Percentiles rank a stretch among this genome's conserved stretches.
Conservation (phyloP, 2,329 filamentous ascomycete species). For the Lecanicillium sp. region DNA sequence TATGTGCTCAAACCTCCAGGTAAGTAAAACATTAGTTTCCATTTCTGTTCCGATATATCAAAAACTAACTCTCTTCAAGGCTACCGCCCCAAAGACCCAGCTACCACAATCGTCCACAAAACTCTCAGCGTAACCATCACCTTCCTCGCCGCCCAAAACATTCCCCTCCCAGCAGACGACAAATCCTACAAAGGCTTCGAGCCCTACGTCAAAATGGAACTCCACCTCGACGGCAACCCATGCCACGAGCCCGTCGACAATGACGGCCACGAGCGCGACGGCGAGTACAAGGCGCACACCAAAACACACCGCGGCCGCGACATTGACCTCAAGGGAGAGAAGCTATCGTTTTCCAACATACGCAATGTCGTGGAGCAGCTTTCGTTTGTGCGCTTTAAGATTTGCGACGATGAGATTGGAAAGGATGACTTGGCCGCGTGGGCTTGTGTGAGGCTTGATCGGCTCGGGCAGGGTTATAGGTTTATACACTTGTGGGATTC, state of each 20-base stretch:
- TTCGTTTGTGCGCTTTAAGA: slow-evolving; percentile 71
- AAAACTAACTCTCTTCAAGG: slow-evolving; percentile 11
- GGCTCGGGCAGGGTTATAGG: slow-evolving; percentile 65
- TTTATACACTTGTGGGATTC: slow-evolving; percentile 69
- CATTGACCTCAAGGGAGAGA: slow-evolving; percentile 54
- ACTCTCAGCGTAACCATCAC: slow-evolving; percentile 64
- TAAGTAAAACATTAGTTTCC: slow-evolving; percentile 15
- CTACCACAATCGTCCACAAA: slow-evolving; percentile 24
- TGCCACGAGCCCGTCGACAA: slow-evolving; percentile 30
- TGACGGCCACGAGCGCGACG: slow-evolving; percentile 28
- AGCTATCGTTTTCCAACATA: slow-evolving; percentile 47
- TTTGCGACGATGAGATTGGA: slow-evolving; percentile 78
- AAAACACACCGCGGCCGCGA: slow-evolving; percentile 48
- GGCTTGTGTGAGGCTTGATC: slow-evolving; percentile 80
- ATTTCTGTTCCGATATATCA: background rate
- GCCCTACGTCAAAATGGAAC: slow-evolving; percentile 75
- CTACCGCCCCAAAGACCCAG: slow-evolving; percentile 14
- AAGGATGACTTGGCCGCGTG: slow-evolving; percentile 75
- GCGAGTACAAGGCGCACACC: slow-evolving; percentile 50
- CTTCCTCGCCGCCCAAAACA: slow-evolving; percentile 66
- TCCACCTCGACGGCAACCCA: slow-evolving; percentile 66
- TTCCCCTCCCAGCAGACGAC: slow-evolving; percentile 54
- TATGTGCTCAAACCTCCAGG: slow-evolving; percentile 80
- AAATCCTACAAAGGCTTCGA: slow-evolving; percentile 50
- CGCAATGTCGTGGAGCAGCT: slow-evolving; percentile 57